Conservation (phyloP, 2,329 filamentous ascomycete genomes). For the Phoma herbarum region DNA sequence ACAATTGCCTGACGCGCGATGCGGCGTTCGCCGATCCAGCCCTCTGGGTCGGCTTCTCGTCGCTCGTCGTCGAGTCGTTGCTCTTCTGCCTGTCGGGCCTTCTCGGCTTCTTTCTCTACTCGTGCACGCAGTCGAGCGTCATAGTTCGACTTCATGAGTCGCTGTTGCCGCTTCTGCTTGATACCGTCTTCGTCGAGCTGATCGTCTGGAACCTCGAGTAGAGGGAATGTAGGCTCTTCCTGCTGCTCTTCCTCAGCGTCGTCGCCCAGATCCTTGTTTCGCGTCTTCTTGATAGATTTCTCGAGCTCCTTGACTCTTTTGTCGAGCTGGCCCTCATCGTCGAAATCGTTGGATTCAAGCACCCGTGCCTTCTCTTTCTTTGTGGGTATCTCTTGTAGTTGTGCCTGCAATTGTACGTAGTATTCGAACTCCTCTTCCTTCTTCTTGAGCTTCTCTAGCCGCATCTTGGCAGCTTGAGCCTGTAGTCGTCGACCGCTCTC, state of each 20-base stretch:
- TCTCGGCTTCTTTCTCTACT: conserved; percentile 93
- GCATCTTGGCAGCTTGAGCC: conserved; percentile 97
- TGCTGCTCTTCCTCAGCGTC: conserved; percentile 74
- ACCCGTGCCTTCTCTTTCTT: conserved; percentile 83
- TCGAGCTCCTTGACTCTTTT: conserved; percentile 88
- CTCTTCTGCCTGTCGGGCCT: conserved; percentile 82
- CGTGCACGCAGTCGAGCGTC: conserved; percentile 94
- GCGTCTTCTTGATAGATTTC: conserved; percentile 84
- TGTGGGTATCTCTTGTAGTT: conserved; percentile 76
- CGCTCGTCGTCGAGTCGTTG: conserved; percentile 84
- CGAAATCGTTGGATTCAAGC: conserved; percentile 89
- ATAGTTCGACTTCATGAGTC: conserved; percentile 91
- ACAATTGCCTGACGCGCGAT: conserved; percentile 74
- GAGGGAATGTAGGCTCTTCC: conserved; percentile 83
- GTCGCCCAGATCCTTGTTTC: conserved; percentile 91
- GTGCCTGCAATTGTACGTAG: conserved; percentile 82
- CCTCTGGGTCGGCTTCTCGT: conserved; percentile 82
- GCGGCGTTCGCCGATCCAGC: conserved; percentile 85
- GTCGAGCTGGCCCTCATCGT: conserved; percentile 87
- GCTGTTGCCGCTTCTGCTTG: conserved; percentile 92
- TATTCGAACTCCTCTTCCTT: conserved; percentile 97
- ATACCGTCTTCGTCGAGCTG: conserved; percentile 89
- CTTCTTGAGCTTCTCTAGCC: conserved; percentile 90
- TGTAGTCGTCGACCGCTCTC: conserved; percentile 91
- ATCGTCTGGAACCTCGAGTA: conserved; percentile 89